Percentiles rank a stretch among this genome's conserved stretches.
phyloP scores from a whole-genome alignment of 1,284 basidiomycete genomes.

The Anthracocystis panici-leucophaei region DNA sequence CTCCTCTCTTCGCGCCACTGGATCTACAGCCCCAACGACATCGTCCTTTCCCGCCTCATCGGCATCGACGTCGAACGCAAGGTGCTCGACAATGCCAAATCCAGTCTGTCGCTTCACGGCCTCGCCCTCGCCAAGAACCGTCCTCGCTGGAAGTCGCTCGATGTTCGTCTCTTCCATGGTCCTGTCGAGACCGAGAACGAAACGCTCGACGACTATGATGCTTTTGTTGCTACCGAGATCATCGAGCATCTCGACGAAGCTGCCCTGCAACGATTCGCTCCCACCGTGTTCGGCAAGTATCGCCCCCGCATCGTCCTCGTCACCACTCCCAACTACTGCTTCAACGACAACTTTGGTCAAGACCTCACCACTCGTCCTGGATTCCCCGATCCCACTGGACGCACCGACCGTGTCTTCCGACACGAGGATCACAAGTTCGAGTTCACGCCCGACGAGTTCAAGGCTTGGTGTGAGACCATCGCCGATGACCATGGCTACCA shows the following conservation, averaged over 20 bases:
- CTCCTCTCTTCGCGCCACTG: conserved; percentile 46
- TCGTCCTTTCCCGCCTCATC: conserved; percentile 41
- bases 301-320: conserved; percentile 82
- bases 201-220: conserved; percentile 80
- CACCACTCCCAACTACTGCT: conserved; percentile 89
- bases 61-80: conserved; percentile 56
- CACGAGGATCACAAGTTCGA: conserved; percentile 93
- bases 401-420: conserved; percentile 75
- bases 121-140: conserved; percentile 44
- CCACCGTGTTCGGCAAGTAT: conserved; percentile 84
- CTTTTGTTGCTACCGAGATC: conserved; percentile 87
- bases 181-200: conserved; percentile 82
- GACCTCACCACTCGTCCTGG: conserved; percentile 69
- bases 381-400: conserved; percentile 80
- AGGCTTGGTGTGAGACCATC: conserved; percentile 76
- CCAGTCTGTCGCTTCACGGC: conserved; percentile 47
- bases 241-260: conserved; percentile 86
- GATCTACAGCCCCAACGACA: conserved; percentile 51
- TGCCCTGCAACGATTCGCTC: conserved; percentile 81
- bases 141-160: conserved; percentile 53
- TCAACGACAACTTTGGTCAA: conserved; percentile 82
- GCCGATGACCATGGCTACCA: conserved; percentile 82
- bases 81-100: conserved; percentile 50
- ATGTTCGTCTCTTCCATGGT: conserved; percentile 73
- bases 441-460: conserved; percentile 86